Evolutionary conservation across 2,329 filamentous ascomycete species (phyloP).

Genomic region (Coniochaeta sp.): DNA sequence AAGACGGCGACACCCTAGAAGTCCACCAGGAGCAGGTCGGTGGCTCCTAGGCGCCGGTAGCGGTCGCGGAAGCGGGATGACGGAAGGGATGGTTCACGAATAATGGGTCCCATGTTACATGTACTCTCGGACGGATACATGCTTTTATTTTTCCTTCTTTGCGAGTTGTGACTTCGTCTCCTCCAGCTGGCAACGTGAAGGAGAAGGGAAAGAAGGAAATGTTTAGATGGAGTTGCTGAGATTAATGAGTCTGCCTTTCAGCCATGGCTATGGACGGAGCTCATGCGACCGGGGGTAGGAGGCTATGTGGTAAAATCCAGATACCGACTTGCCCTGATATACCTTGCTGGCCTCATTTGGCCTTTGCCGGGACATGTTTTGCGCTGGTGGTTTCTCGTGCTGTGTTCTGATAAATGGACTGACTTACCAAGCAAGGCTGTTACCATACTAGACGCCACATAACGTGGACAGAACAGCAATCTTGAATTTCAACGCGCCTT

Average conservation of each 20-base stretch:
- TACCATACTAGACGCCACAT: neutral
- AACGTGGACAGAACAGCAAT: neutral
- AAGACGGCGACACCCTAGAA: constrained; percentile 90
- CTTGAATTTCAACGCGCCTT: neutral
- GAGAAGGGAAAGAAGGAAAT: neutral
- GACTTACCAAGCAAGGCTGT: neutral
- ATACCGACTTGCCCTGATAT: neutral
- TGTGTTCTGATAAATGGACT: neutral
- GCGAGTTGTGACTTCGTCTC: neutral
- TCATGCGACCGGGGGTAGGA: neutral
- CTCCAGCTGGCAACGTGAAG: neutral
- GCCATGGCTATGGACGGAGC: neutral
- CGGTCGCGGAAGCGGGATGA: neutral
- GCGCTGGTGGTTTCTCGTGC: neutral
- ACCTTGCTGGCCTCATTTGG: neutral
- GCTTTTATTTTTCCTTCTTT: neutral
- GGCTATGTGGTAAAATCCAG: neutral
- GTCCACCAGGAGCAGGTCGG: constrained; percentile 98
- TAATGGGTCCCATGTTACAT: neutral
- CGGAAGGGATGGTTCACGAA: neutral
- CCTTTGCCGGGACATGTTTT: neutral
- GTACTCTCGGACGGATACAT: neutral
- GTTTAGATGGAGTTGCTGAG: neutral
- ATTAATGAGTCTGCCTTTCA: neutral
- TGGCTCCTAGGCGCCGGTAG: constrained; percentile 41